Conservation (phyloP, 176 grass and related monocot species). For the Elymus sibiricus region DNA sequence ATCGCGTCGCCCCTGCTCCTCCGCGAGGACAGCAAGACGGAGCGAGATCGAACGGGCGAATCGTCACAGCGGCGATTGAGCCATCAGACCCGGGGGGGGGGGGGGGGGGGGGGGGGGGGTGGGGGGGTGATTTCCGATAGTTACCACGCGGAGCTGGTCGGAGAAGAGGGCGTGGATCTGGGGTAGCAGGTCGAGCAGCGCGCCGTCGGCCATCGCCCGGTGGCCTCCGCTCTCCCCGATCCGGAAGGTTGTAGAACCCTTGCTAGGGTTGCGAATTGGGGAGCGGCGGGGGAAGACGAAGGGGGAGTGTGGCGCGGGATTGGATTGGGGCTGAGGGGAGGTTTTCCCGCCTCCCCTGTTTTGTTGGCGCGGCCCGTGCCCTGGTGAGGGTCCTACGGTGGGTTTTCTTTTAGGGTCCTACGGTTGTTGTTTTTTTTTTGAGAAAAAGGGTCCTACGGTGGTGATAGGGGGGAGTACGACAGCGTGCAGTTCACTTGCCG, state of each 20-base stretch:
- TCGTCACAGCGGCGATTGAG: background rate
- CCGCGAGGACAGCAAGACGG: background rate
- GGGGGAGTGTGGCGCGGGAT: background rate
- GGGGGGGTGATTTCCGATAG: background rate
- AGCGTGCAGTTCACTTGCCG: too few relatives aligned
- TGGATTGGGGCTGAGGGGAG: background rate
- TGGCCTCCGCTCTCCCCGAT: background rate
- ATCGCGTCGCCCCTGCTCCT: background rate
- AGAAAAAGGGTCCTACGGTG: background rate
- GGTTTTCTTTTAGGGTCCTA: too few relatives aligned
- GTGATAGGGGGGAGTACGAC: too few relatives aligned
- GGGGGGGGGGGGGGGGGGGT: too few relatives aligned
- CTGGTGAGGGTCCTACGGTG: background rate
- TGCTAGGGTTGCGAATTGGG: slow-evolving; percentile 25
- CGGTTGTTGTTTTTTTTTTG: too few relatives aligned
- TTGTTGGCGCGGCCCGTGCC: background rate
- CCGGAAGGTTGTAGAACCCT: background rate
- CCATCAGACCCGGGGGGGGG: background rate
- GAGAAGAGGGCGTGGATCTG: slow-evolving; percentile 87
- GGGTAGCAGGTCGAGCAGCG: slow-evolving; percentile 60
- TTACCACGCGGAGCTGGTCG: slow-evolving; percentile 94
- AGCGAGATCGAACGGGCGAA: background rate
- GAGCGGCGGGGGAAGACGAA: background rate
- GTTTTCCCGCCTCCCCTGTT: slow-evolving; percentile 37
- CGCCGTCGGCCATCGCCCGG: slow-evolving; percentile 54